A percentile compares a stretch with the other conserved stretches of the same genome.
phyloP scores from a whole-genome alignment of 495 filamentous ascomycete species.

The Hypomontagnella monticulosa region DNA sequence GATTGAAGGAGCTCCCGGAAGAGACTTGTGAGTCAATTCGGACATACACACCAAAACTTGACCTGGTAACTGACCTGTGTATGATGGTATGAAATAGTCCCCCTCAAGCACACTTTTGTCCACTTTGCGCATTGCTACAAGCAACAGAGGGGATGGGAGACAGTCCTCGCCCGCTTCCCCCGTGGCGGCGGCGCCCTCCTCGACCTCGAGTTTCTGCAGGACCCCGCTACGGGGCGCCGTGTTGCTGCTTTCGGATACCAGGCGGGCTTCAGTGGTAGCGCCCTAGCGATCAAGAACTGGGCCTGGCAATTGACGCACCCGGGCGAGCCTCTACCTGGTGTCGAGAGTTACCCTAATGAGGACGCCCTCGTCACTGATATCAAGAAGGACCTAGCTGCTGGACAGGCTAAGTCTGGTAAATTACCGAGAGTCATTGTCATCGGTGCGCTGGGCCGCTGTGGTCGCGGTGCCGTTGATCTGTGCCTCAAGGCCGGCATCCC shows the following conservation, averaged over 20 bases:
- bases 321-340: slow-evolving; percentile 70
- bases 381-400: slow-evolving; percentile 70
- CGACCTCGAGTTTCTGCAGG: slow-evolving; percentile 92
- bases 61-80: slow-evolving; percentile 10
- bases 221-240: slow-evolving; percentile 73
- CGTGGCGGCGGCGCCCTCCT: slow-evolving; percentile 84
- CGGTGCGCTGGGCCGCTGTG: slow-evolving; percentile 83
- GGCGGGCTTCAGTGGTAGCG: slow-evolving; percentile 83
- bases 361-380: slow-evolving; percentile 75
- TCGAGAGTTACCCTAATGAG: slow-evolving; percentile 81
- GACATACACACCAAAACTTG: neutral
- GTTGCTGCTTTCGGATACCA: slow-evolving; percentile 82
- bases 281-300: slow-evolving; percentile 86
- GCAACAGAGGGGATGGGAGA: slow-evolving; percentile 83
- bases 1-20: slow-evolving; percentile 93
- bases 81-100: slow-evolving; percentile 56
- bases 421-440: slow-evolving; percentile 68
- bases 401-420: slow-evolving; percentile 58
- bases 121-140: slow-evolving; percentile 73
- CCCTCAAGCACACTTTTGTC: slow-evolving; percentile 86
- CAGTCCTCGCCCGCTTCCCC: slow-evolving; percentile 81
- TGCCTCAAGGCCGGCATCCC: slow-evolving; percentile 79
- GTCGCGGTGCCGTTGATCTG: slow-evolving; percentile 83
- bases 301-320: slow-evolving; percentile 83
- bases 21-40: slow-evolving; percentile 67